Conservation (phyloP, 768 basidiomycete species). For the Zangia roseola region DNA sequence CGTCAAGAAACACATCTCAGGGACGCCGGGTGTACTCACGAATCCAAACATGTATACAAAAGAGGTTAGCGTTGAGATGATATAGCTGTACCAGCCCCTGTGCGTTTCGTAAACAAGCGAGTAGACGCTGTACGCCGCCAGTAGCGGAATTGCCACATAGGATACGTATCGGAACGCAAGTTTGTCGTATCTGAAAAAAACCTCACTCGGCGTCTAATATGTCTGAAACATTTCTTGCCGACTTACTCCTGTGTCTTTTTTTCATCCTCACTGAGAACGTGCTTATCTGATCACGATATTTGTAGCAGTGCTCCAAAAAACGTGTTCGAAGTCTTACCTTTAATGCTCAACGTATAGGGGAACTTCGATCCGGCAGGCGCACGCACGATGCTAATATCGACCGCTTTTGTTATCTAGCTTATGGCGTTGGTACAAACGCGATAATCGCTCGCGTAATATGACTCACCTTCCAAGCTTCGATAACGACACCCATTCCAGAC, state of each 20-base stretch:
- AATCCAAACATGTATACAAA: slow-evolving; percentile 98
- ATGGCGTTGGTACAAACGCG: slow-evolving; percentile 15
- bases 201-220: slow-evolving; percentile 5
- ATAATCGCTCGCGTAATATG: slow-evolving; percentile 8
- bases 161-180: slow-evolving; percentile 95
- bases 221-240: slow-evolving; percentile 20
- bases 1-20: slow-evolving; percentile 10
- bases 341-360: slow-evolving; percentile 80
- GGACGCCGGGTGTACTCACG: slow-evolving; percentile 50
- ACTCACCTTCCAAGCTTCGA: slow-evolving; percentile 92
- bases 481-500: slow-evolving; percentile 75
- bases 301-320: slow-evolving; percentile 13
- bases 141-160: slow-evolving; percentile 81
- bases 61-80: slow-evolving; percentile 88
- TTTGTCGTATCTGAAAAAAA: slow-evolving; percentile 67
- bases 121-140: slow-evolving; percentile 75
- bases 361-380: slow-evolving; percentile 62
- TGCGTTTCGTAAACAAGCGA: slow-evolving; percentile 83
- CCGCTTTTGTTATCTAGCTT: slow-evolving; percentile 78
- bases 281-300: slow-evolving; percentile 63
- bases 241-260: slow-evolving; percentile 94
- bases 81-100: slow-evolving; percentile 94
- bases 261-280: slow-evolving; percentile 94
- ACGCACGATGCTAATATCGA: slow-evolving; percentile 73
- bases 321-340: slow-evolving; percentile 49